Evolutionary conservation across 164 flowering plant genomes (phyloP), one percentile per base, ranked within the genome.

Genomic region (Houttuynia cordata): DNA sequence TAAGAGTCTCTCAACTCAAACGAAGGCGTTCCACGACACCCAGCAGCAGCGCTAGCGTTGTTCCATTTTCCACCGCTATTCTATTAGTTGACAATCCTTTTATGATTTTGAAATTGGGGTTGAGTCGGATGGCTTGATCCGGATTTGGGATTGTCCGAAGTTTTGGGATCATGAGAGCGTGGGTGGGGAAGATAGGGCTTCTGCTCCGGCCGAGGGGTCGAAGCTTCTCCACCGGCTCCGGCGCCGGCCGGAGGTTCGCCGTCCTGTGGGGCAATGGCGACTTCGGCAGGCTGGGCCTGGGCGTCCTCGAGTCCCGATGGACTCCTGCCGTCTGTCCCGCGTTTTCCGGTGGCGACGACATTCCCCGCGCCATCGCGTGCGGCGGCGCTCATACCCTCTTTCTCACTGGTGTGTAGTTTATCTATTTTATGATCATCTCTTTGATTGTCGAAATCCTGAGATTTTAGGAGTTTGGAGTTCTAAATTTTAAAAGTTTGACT

Each of bases 191-290:
- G 49, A 14, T 10, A 14, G 49, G 17, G 49, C 49, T 45, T 45
- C 17, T 45, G 14, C 49, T 45, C 7, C 49, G 49, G 49, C 3
- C 9, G 17, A 14, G 49, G 17, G 13, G 17, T 17, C 49, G 49
- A 17, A 45, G 49, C 17, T 12, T 45, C 49, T 45, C 14, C 49
- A 12, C 49, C 49, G 49, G 49, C 49, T 12, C 57, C 6, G 57
- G 57, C 24, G 17, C 57, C 15, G 34, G 19, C 57, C 23, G 57
- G 68, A 66, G 71, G 63, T 74, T 85, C 24, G 98, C 80, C 3
- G 98, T 94, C 37, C 64, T 87, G 57, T 89, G 97, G 98, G 97
- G 97, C 0, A 92, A 90, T 58, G 98, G 97, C 0, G 98, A 92
- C 71, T 79, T 61, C 54, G 97, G 99, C 23, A 78, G 99, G 61